Evolutionary conservation across 305 asterid genomes (phyloP).

Genomic region (Fraxinus velutina): DNA sequence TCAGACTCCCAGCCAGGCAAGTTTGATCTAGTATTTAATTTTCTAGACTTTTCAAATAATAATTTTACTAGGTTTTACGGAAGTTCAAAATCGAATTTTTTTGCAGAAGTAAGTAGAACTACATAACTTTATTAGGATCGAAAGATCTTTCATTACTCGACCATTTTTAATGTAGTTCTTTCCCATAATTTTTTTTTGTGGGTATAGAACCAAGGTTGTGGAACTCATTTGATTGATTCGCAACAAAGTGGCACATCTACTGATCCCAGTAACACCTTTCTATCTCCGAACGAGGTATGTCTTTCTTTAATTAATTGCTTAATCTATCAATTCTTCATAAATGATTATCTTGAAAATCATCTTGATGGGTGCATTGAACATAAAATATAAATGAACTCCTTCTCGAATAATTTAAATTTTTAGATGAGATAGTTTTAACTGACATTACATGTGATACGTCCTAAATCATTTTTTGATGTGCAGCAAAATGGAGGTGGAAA

Average conservation of each 20-base stretch:
- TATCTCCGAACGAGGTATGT: constrained; percentile 24
- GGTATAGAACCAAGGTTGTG: background rate
- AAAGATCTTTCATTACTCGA: background rate
- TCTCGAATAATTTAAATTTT: background rate
- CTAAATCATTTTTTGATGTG: background rate
- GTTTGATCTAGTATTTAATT: background rate
- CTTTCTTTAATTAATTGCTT: background rate
- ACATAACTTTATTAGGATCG: background rate
- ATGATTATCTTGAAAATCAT: background rate
- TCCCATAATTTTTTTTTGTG: background rate
- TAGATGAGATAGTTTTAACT: background rate
- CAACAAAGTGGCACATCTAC: constrained; percentile 22
- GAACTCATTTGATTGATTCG: constrained; percentile 4
- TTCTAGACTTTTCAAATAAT: background rate
- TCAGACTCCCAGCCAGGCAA: constrained; percentile 32
- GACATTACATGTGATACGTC: background rate
- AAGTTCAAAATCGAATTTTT: background rate
- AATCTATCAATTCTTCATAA: background rate
- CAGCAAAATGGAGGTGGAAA: constrained; percentile 28
- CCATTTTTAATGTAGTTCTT: background rate
- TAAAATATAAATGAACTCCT: background rate
- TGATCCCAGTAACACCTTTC: constrained; percentile 1
- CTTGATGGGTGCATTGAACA: background rate
- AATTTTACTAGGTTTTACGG: background rate
- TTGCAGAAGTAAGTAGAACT: background rate